Base-by-base conservation (phyloP, 2,329 filamentous ascomycete species). In the Xenosphaeropsis pyriputrescens region DNA sequence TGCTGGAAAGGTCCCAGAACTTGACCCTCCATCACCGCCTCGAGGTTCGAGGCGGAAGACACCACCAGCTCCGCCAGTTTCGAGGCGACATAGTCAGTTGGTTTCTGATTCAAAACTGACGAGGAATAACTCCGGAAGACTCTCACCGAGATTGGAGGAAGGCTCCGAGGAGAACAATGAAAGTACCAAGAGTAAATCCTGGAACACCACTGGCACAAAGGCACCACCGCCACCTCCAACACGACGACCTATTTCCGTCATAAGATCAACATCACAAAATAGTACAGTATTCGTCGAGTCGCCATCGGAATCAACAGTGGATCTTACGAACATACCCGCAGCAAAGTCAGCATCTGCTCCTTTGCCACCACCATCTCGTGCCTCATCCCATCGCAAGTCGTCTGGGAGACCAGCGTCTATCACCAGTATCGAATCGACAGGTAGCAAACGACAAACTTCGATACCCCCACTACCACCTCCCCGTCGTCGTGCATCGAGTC, bases 1-100 rank as follows among this genome's bases (percentile, higher is more conserved):
- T 29, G 67, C 64, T 13, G 68, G 66, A 26, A 72, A 68, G 45
- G 49, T 63, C 5, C 67, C 67, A 4, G 68, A 70, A 41, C 3
- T 26, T 26, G 22, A 26, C 12, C 52, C 49, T 39, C 60, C 45
- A 50, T 57, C 41, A 44, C 54, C 38, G 39, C 56, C 38, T 50
- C 19, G 40, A 39, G 49, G 54, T 22, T 39, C 55, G 38, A 40
- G 44, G 44, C 32, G 53, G 56, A 35, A 59, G 53, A 38, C 55
- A 55, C 32, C 52, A 18, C 61, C 63, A 16, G 61, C 63, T 7
- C 60, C 64, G 6, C 59, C 57, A 5, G 41, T 60, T 13, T 51
- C 57, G 34, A 46, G 52, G 37, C 44, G 51, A 34, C 51, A 55
- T 35, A 53, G 54, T 34, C 54, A 52, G 16, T 39, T 48, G 18